Base-by-base conservation (phyloP, 192 early-diverging fungal species). In the Backusella liffmaniae region DNA sequence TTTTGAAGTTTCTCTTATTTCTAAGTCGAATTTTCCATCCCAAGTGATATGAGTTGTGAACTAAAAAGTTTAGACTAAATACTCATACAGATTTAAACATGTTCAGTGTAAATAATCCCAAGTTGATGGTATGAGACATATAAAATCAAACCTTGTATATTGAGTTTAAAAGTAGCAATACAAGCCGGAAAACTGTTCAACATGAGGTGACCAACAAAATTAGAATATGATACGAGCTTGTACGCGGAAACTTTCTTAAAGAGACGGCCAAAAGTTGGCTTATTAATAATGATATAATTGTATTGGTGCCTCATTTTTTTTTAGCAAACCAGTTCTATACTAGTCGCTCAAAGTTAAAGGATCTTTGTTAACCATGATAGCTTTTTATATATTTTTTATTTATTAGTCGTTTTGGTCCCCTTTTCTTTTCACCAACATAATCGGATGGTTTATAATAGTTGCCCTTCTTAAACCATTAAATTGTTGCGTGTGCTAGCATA, bases 301-400 rank as follows among this genome's bases (percentile, higher is more conserved):
- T 99, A 94, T 94, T 98, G 98, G 85, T 99, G 96, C 95, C 98
- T 97, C 76, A 97, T 94, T 91, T 97, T 91, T 97, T 97, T 81
- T 95, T 95, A 91, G 95, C 95, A 76, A 97, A 99, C 97, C 97
- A 99, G 94, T 99, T 99, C 97, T 79, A 56, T 56, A 56, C 23
- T n/a, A 56, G 42, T 16, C 42, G 13, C 15, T 5, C 42, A 21
- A 49, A n/a, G 18, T n/a, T n/a, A 39, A 39, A 39, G 9, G 9
- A 39, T 39, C 37, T 2, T 39, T 39, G 13, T 4, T 13, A 51
- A 6, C 46, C 13, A 51, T 51, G 5, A 0, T 13, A 49, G 1
- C 13, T 13, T 51, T 51, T 18, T 32, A 32, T 32, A 32, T 26
- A 0, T 26, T 26, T 26, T 26, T 32, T 32, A 32, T 18, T 51